Evolutionary conservation across 352 stramenopile species (phyloP), one percentile per base, ranked within the genome.

Genomic region (Phytophthora agathidicida): DNA sequence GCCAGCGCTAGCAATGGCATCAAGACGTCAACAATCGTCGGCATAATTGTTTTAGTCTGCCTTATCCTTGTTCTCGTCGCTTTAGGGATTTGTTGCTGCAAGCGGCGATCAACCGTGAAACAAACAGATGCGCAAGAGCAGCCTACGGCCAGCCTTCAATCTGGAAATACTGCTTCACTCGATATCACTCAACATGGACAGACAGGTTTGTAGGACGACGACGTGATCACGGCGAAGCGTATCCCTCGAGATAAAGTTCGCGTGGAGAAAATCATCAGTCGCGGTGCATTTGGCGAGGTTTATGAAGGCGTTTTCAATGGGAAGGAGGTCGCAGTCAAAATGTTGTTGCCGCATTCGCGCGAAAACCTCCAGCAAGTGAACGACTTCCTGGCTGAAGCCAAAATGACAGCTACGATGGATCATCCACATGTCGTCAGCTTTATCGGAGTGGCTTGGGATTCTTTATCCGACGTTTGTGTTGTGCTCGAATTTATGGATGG

Each of bases 401-500:
- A 73, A 19, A 14, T 86, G 16, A 68, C 62, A 30, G 51, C 61
- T 3, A 46, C 32, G 2, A 60, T 86, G 17, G 60, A 81, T 16
- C 71, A 80, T 37, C 35, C 53, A 7, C 52, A 67, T 23, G 65
- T 86, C 46, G 68, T 81, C 5, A 13, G 27, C 1, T 86, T 80
- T 20, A 10, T 83, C n/a, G 68, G 67, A 4, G 76, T 83, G 3
- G 60, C 61, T 7, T 86, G 76, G 76, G 64, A 82, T 32, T 45
- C 62, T 11, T 62, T 83, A 9, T 51, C 52, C 0, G 73, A 86
- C 5, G 20, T 84, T 1, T 70, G 65, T 23, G 68, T 84, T 13
- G 47, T 86, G 17, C 69, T 74, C 5, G 73, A 84, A 57, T 86
- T 69, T 43, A 76, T 86, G 68, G 60, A 73, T 20, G 73, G 71